Conservation (phyloP, 176 grass and related monocot species). For the Saccharum spontaneum region DNA sequence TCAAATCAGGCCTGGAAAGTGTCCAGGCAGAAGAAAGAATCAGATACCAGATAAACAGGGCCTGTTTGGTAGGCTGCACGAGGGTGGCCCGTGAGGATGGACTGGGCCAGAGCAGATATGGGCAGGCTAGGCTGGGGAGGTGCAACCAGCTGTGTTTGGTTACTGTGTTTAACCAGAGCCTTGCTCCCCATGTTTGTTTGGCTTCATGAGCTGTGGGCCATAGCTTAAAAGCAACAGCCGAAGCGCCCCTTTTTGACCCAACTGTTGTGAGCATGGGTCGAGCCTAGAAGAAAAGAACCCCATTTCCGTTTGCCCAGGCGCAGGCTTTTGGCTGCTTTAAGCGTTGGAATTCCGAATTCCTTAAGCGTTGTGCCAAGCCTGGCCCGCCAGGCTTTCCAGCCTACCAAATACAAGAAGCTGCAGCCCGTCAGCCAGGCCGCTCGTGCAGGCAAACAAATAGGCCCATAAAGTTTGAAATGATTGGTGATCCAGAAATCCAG, state of each 20-base stretch:
- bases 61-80: background rate
- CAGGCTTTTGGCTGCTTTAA: background rate
- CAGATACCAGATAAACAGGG: conserved; percentile 2
- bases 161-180: background rate
- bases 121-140: no score
- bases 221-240: background rate
- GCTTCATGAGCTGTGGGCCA: background rate
- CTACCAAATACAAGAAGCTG: background rate
- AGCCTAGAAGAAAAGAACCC: background rate
- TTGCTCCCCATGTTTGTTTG: background rate
- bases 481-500: background rate
- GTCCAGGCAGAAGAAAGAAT: conserved; percentile 27
- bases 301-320: background rate
- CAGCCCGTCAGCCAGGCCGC: background rate
- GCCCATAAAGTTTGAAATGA: conserved; percentile 5
- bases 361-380: background rate
- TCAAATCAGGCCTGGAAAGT: conserved; percentile 67
- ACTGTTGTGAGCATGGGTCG: background rate
- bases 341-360: no score
- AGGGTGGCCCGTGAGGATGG: background rate
- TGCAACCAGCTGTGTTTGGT: no score
- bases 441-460: background rate
- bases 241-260: background rate
- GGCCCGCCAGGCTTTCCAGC: background rate
- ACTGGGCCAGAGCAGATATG: background rate